Base-by-base conservation (phyloP, 2,329 filamentous ascomycete genomes). In the Claviceps pazoutovae region DNA sequence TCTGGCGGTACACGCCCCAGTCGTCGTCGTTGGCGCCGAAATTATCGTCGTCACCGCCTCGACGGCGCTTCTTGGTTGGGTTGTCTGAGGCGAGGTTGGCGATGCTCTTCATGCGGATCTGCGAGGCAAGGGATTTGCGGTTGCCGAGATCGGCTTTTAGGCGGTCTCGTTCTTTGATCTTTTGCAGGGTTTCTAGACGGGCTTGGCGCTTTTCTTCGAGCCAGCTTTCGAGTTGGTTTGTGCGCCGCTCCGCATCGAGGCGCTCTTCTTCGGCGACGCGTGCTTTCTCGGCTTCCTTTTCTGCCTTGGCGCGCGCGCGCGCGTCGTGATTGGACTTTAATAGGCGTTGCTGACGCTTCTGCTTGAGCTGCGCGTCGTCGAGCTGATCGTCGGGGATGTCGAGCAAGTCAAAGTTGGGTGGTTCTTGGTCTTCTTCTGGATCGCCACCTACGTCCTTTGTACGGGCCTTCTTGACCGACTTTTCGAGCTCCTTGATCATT, bases 11-110 rank as follows among this genome's bases (percentile, higher is more conserved):
- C 14, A 98, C 88, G 53, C 88, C 88, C 93, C 93, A 98, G 66
- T 98, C 93, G 53, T 94, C 90, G 62, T 98, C 93, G 66, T 98
- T 91, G 48, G 90, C 90, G 52, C 93, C 93, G 63, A 98, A 98
- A 54, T 88, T 89, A 64, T 98, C 93, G 61, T 98, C 93, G 63
- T 97, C 91, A 4, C 84, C 87, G 7, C 88, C 89, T 17, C 90
- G 82, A 14, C 88, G 76, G 52, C 91, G 80, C 68, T 95, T 94
- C 66, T 90, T 89, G 57, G 76, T 73, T 1, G 91, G 89, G 5
- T 80, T 83, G 66, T 98, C 93, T 0, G 91, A 90, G 3, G 93
- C 93, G 1, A 98, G 82, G 62, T 95, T 96, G 54, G 93, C 93
- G 53, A 98, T 89, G 49, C 84, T 91, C 71, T 97, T 97, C 93